Evolutionary conservation across 1,284 basidiomycete genomes (phyloP).

Genomic region (Mrakiaceae sp.): DNA sequence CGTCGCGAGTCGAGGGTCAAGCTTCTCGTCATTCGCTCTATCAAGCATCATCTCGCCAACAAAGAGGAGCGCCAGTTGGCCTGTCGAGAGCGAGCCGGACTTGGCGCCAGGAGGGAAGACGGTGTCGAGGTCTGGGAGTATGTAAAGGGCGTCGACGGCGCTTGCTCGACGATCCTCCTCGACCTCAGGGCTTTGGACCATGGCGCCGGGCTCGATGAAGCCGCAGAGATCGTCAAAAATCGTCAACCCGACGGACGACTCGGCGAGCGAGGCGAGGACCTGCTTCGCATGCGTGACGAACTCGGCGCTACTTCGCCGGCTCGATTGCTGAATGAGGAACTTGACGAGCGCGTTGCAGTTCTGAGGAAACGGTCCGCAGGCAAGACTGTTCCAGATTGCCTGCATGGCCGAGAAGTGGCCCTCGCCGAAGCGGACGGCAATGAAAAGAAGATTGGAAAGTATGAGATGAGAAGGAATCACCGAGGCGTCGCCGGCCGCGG

Average conservation of each 20-base stretch:
- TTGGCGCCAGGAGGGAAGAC: conserved; percentile 26
- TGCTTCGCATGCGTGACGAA: conserved; percentile 72
- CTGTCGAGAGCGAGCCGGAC: conserved; percentile 46
- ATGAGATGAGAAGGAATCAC: conserved; percentile 22
- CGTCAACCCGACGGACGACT: conserved; percentile 58
- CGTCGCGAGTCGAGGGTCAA: conserved; percentile 55
- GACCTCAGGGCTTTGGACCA: conserved; percentile 55
- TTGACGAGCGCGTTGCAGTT: conserved; percentile 72
- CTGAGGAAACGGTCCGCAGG: conserved; percentile 53
- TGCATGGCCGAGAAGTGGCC: conserved; percentile 70
- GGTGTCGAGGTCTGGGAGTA: conserved; percentile 29
- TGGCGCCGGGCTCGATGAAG: conserved; percentile 70
- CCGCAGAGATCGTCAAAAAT: conserved; percentile 75
- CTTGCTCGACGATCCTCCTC: conserved; percentile 60
- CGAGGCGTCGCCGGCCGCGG: conserved; percentile 26
- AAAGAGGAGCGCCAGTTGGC: conserved; percentile 79
- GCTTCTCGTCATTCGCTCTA: conserved; percentile 52
- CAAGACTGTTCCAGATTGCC: conserved; percentile 66
- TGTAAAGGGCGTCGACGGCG: conserved; percentile 18
- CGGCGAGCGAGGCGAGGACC: conserved; percentile 73
- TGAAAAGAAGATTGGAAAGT: conserved; percentile 70
- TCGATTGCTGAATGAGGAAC: conserved; percentile 78
- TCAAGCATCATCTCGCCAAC: conserved; percentile 71
- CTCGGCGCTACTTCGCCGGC: conserved; percentile 63
- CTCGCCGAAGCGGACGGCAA: conserved; percentile 68